Base-by-base conservation (phyloP, 306 rosid species). In the Carpinus viminea region DNA sequence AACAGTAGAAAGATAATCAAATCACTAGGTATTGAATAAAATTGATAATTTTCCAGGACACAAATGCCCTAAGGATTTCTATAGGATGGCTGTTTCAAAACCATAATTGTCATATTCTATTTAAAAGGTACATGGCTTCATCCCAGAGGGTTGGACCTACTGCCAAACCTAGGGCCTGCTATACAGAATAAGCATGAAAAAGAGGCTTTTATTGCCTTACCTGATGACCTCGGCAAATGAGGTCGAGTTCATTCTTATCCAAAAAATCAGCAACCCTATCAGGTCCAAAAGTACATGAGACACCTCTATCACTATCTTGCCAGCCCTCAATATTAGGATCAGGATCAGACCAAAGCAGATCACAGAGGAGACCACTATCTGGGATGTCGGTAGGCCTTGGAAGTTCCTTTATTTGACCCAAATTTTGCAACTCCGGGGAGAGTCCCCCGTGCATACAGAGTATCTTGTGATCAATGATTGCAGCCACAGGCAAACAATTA, bases 321-420 rank as follows among this genome's bases (percentile, higher is more conserved):
- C 94, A 93, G 10, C 96, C 93, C 16, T 89, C 87, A 80, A 86
- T 31, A 20, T 8, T 84, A 41, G 85, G 1, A 87, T 89, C 90
- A 74, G 96, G 96, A 85, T 93, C 96, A 38, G 98, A 78, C 98
- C 98, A 93, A 66, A 93, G 98, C 73, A 93, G 85, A 87, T 93
- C 98, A 60, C 98, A 91, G 12, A 91, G 83, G 31, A 93, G 90
- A 60, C 98, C 98, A 64, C 17, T 72, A 68, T 93, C 96, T 31
- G 98, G 98, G 80, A 93, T 78, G 21, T 91, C 98, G 2, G 90
- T 83, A 11, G 98, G 96, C 83, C 98, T 85, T 9, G 60, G 43
- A 81, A 93, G 69, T 74, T 84, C 86, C 79, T 61, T 87, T 75
- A 93, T 93, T 84, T 89, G 96, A 85, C 86, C 86, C 84, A 93